phyloP scores from a whole-genome alignment of 306 rosid genomes.

The apple (Malus domestica) region ASM211411v1 NC_041798.1:36199001-36199500 shows the following conservation, averaged over 20 bases:
- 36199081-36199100: no score
- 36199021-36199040: no score
- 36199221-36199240: background rate
- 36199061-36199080: no score
- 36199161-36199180: background rate
- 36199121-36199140: no score
- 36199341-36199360: conserved; percentile 55
- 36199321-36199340: conserved; percentile 19
- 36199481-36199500: background rate
- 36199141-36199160: background rate
- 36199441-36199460: no score
- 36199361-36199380: background rate
- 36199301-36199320: background rate
- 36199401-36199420: no score
- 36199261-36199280: background rate
- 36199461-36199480: no score
- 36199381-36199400: background rate
- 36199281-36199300: background rate
- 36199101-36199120: no score
- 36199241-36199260: background rate
- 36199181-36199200: background rate
- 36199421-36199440: no score
- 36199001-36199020: background rate
- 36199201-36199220: background rate
- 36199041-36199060: no score